Evolutionary conservation across 257 asterid genomes (phyloP).

Genomic region (Nicotiana benthamiana): DNA sequence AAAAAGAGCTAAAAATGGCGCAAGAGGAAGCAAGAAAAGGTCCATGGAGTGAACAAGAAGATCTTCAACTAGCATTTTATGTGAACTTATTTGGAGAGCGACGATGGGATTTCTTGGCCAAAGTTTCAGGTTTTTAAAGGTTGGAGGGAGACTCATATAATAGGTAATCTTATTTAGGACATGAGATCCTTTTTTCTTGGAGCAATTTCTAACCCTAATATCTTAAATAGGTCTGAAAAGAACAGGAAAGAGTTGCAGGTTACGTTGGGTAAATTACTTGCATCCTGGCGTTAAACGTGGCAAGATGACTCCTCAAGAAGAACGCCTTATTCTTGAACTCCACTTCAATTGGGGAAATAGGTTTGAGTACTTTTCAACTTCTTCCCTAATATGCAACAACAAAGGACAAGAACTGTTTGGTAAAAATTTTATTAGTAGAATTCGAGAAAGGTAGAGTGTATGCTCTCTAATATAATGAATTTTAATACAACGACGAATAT

Average conservation of each 20-base stretch:
- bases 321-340: not conserved
- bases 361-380: slow-evolving; percentile 19
- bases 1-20: slow-evolving; percentile 18
- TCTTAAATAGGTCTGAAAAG: slow-evolving; percentile 55
- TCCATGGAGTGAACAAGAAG: slow-evolving; percentile 91
- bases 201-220: not conserved
- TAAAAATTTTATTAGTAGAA: too few species aligned
- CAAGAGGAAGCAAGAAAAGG: slow-evolving; percentile 47
- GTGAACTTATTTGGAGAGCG: slow-evolving; percentile 86
- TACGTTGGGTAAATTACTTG: slow-evolving; percentile 85
- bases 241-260: slow-evolving; percentile 28
- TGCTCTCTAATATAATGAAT: too few species aligned
- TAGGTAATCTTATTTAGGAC: slow-evolving; percentile 59
- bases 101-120: slow-evolving; percentile 91
- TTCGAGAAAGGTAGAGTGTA: too few species aligned
- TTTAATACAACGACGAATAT: not conserved
- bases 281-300: slow-evolving; percentile 83
- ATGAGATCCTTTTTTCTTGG: slow-evolving; percentile 23
- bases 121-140: slow-evolving; percentile 89
- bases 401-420: too few species aligned
- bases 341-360: slow-evolving; percentile 24
- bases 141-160: slow-evolving; percentile 72
- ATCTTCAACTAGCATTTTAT: slow-evolving; percentile 58
- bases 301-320: slow-evolving; percentile 41
- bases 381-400: not conserved